Evolutionary conservation across 305 asterid genomes (phyloP), one percentile per base, ranked within the genome.

Genomic region (Fraxinus velutina): DNA sequence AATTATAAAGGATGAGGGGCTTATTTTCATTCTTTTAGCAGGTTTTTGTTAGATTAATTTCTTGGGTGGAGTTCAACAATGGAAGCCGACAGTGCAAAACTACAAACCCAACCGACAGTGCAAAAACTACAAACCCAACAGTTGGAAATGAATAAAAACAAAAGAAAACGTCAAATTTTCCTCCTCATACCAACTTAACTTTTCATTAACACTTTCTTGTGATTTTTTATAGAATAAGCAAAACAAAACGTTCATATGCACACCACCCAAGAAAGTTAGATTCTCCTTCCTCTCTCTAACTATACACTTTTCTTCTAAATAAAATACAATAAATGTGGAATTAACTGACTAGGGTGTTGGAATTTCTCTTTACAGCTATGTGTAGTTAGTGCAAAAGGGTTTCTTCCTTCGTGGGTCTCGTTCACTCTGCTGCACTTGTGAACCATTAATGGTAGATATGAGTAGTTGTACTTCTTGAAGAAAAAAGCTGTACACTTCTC

Each of bases 151-250:
- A 87, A 39, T 85, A 76, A 72, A 7, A 33, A 79, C 90, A 88
- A 86, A 86, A 83, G 75, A 76, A 83, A 89, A 91, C 79, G 89
- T 82, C 86, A 17, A 80, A 13, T 79, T 37, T 84, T 32, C 52
- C 78, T 83, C 82, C 32, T 71, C 76, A 32, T 75, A 80, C 12
- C 72, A 24, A 24, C 70, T 83, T 13, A 24, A 24, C 70, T 83
- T 13, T 47, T 47, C 57, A 13, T 13, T 47, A 2, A 3, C 5
- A 13, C 17, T 47, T 12, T 47, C 52, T 10, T 42, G 52, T 42
- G 52, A 42, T 9, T 42, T 42, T 42, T 10, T 10, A 42, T 7
- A 37, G 10, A 1, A 37, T 42, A 42, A 47, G 15, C 57, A 47
- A 47, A 47, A 47, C 57, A 47, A 47, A 47, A 13, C 57, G 57